These are phyloP conservation scores for Paecilomyces niveus DNA, from an alignment of 2,329 filamentous ascomycete genomes.

Conservation along the genomic window DNA sequence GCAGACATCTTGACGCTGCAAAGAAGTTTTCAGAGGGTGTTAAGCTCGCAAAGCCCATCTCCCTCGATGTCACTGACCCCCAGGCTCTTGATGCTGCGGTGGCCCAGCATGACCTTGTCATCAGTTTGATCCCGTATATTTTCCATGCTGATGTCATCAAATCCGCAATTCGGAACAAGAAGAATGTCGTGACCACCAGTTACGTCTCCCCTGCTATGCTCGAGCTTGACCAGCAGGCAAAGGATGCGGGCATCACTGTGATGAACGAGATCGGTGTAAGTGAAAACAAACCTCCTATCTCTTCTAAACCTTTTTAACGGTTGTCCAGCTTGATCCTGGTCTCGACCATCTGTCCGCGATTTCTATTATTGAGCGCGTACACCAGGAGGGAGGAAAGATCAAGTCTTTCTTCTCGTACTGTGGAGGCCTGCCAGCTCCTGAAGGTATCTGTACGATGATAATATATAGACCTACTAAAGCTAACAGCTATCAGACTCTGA, in stretches of 20 bases:
- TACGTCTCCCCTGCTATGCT: conserved; percentile 91
- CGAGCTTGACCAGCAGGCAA: conserved; percentile 74
- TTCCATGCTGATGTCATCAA: conserved; percentile 87
- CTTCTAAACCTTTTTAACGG: neutral
- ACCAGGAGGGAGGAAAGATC: conserved; percentile 80
- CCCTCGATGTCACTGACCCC: conserved; percentile 74
- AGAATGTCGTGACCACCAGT: conserved; percentile 89
- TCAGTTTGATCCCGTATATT: conserved; percentile 84
- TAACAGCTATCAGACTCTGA: conserved; percentile 52
- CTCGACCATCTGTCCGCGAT: conserved; percentile 63
- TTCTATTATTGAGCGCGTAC: conserved; percentile 74
- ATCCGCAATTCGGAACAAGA: conserved; percentile 86
- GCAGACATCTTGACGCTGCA: conserved; percentile 70
- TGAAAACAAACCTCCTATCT: neutral
- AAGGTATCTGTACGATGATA: conserved; percentile 31
- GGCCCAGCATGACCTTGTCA: conserved; percentile 70
- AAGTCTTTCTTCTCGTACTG: conserved; percentile 76
- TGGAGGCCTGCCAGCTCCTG: conserved; percentile 66
- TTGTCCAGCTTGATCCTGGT: conserved; percentile 13
- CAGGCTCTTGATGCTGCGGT: conserved; percentile 73
- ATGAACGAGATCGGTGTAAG: conserved; percentile 64
- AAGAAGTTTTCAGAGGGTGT: conserved; percentile 67
- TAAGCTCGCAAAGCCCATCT: conserved; percentile 66
- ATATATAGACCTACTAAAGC: neutral
- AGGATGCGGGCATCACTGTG: conserved; percentile 89